These are phyloP conservation scores for Clonostachys chloroleuca DNA, from an alignment of 2,329 filamentous ascomycete species.

Conservation along the genomic window DNA sequence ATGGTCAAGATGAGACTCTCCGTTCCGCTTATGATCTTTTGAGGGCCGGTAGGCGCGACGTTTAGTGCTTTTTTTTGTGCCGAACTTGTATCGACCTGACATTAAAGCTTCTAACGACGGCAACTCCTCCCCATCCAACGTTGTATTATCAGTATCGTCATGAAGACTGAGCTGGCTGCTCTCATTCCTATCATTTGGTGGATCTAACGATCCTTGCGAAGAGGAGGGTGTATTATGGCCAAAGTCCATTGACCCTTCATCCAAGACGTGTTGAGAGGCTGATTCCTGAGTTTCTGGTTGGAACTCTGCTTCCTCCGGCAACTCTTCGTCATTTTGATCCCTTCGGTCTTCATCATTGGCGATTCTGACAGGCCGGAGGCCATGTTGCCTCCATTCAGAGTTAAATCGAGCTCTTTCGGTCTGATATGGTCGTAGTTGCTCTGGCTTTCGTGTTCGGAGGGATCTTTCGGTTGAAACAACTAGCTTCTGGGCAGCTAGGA, in stretches of 20 bases:
- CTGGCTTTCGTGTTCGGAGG: constrained; percentile 55
- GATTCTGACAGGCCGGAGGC: constrained; percentile 46
- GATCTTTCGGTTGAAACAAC: constrained; percentile 37
- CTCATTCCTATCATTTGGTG: constrained; percentile 10
- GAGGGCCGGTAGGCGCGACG: too few species aligned
- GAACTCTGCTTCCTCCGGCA: constrained; percentile 45
- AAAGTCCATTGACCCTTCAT: constrained; percentile 17
- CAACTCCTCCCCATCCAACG: constrained; percentile 27
- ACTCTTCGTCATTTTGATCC: constrained; percentile 32
- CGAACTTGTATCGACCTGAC: too few species aligned
- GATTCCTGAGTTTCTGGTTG: constrained; percentile 45
- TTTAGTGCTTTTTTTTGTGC: too few species aligned
- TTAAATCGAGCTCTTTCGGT: constrained; percentile 52
- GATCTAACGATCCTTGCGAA: constrained; percentile 17
- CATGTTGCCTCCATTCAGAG: constrained; percentile 46
- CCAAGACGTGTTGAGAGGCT: constrained; percentile 16
- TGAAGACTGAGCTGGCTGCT: constrained; percentile 27
- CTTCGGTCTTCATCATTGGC: constrained; percentile 17
- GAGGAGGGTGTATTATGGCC: constrained; percentile 11
- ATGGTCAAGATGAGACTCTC: too few species aligned
- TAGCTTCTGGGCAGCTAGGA: constrained; percentile 9
- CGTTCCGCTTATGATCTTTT: too few species aligned
- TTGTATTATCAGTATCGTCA: constrained; percentile 29
- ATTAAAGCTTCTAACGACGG: constrained; percentile 20
- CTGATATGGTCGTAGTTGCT: constrained; percentile 56